These are phyloP conservation scores for Spizellomyces punctatus DNA, from an alignment of 192 early-diverging fungal species.

Conservation along the genomic window DNA sequence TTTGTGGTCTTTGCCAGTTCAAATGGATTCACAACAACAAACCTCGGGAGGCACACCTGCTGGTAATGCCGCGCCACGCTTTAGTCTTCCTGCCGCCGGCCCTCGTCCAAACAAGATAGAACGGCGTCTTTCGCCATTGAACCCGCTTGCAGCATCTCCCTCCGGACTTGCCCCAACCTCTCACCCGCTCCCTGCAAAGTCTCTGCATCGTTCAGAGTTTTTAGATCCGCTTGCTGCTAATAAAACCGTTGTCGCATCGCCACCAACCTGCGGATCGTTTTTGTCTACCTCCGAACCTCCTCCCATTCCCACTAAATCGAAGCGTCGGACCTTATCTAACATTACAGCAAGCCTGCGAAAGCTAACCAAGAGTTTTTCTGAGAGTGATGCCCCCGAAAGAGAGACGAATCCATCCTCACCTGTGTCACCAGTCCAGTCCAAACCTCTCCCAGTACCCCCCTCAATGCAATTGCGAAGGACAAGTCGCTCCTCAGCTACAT, in stretches of 20 bases:
- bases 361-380: constrained; percentile 30
- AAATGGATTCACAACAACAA: too few relatives aligned
- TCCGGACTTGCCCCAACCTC: constrained; percentile 10
- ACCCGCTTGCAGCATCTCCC: constrained; percentile 31
- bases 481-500: constrained; percentile 16
- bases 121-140: constrained; percentile 33
- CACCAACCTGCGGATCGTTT: neutral
- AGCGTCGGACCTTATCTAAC: constrained; percentile 29
- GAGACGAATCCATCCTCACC: neutral
- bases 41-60: too few relatives aligned
- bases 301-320: constrained; percentile 10
- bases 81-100: neutral
- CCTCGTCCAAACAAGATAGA: constrained; percentile 25
- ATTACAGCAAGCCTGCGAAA: constrained; percentile 35
- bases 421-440: constrained; percentile 8
- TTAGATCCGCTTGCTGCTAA: constrained; percentile 2
- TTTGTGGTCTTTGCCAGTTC: too few relatives aligned
- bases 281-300: neutral
- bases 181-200: constrained; percentile 15
- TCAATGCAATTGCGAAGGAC: constrained; percentile 13
- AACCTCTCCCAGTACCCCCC: constrained; percentile 10
- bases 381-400: constrained; percentile 18
- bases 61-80: neutral
- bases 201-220: neutral
- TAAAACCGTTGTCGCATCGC: neutral